Evolutionary conservation across 257 asterid species (phyloP).

Genomic region (Solanum pinnatisectum): DNA sequence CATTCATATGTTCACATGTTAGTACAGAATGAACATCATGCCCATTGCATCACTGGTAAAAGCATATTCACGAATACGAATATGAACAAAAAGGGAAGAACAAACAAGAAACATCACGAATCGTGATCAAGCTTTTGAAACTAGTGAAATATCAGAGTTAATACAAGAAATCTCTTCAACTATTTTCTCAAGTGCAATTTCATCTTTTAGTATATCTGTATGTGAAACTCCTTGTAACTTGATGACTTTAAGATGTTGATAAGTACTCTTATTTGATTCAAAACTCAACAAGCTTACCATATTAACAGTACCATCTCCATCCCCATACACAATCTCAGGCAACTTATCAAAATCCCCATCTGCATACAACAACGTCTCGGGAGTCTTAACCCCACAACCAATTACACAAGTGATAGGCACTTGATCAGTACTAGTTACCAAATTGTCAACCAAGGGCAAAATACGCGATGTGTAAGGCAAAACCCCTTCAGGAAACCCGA

Average conservation of each 20-base stretch:
- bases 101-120: not conserved
- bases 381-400: constrained; percentile 54
- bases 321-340: constrained; percentile 60
- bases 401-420: constrained; percentile 56
- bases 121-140: not conserved
- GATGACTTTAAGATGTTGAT: constrained; percentile 37
- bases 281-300: constrained; percentile 60
- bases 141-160: constrained; percentile 25
- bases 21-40: not conserved
- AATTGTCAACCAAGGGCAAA: constrained; percentile 41
- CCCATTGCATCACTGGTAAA: not conserved
- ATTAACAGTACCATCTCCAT: constrained; percentile 89
- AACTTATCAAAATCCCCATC: constrained; percentile 43
- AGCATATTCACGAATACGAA: not conserved
- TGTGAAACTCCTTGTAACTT: constrained; percentile 60
- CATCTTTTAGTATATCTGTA: constrained; percentile 32
- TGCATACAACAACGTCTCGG: constrained; percentile 44
- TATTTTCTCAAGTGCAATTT: constrained; percentile 28
- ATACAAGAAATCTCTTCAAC: constrained; percentile 33
- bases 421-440: not conserved
- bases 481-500: constrained; percentile 52
- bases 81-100: not conserved
- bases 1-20: not conserved
- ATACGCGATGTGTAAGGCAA: constrained; percentile 46
- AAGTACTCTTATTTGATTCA: constrained; percentile 12